Percentiles rank a stretch among this genome's conserved stretches.
These are phyloP conservation scores for Tetrapisispora phaffii DNA, from an alignment of 805 yeast genomes.

Conservation along the genomic window DNA sequence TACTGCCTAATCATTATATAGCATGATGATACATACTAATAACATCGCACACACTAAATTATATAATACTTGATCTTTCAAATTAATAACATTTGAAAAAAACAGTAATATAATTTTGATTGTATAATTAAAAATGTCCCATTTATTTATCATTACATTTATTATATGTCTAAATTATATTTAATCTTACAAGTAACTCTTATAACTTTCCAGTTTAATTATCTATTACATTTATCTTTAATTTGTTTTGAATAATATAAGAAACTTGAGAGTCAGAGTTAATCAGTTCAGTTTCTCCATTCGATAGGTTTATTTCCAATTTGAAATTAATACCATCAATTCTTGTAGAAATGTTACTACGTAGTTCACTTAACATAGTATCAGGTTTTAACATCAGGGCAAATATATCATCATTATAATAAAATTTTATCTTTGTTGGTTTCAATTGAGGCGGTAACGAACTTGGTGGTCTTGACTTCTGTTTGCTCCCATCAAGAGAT, in stretches of 20 bases:
- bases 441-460: conserved; percentile 22
- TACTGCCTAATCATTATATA: no score
- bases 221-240: conserved; percentile 32
- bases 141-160: background rate
- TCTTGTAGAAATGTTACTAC: conserved; percentile 42
- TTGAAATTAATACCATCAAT: conserved; percentile 33
- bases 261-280: conserved; percentile 28
- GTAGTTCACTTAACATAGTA: conserved; percentile 40
- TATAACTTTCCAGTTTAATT: conserved; percentile 7
- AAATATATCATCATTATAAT: conserved; percentile 72
- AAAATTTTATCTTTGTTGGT: conserved; percentile 55
- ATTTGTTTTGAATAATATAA: conserved; percentile 27
- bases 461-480: conserved; percentile 27
- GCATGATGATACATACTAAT: no score
- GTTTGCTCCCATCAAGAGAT: conserved; percentile 16
- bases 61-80: no score
- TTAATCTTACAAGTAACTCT: background rate
- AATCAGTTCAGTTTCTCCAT: conserved; percentile 29
- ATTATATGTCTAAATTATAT: background rate
- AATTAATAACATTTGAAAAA: no score
- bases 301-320: conserved; percentile 27
- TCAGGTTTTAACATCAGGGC: conserved; percentile 49
- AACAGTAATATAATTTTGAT: no score
- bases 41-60: no score
- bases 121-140: background rate